A percentile compares a stretch with the other conserved stretches of the same genome.
Conservation (phyloP, 192 early-diverging fungal species). For the Podila minutissima region DNA sequence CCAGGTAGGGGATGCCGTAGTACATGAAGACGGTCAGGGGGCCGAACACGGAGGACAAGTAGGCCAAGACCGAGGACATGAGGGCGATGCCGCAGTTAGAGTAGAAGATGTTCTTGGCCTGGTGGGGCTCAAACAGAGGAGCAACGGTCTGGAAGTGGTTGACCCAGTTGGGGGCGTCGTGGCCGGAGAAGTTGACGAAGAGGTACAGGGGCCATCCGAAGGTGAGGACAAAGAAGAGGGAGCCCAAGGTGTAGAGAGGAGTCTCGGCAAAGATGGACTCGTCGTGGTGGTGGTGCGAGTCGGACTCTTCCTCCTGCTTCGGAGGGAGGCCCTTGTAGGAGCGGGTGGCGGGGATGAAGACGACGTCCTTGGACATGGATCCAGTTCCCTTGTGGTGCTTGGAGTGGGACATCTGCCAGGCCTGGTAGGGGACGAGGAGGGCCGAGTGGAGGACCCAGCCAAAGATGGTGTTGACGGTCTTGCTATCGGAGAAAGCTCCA, state of each 20-base stretch:
- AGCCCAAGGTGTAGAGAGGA: slow-evolving; percentile 71
- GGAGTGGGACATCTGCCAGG: slow-evolving; percentile 91
- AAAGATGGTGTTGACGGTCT: slow-evolving; percentile 84
- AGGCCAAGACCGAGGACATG: slow-evolving; percentile 62
- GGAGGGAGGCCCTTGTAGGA: slow-evolving; percentile 61
- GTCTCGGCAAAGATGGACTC: slow-evolving; percentile 73
- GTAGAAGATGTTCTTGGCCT: slow-evolving; percentile 73
- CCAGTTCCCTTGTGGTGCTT: slow-evolving; percentile 93
- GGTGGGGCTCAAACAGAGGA: slow-evolving; percentile 80
- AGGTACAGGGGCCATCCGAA: slow-evolving; percentile 94
- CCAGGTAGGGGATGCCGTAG: slow-evolving; percentile 91
- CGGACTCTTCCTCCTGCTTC: slow-evolving; percentile 49
- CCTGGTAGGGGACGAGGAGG: slow-evolving; percentile 92
- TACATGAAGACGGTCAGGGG: slow-evolving; percentile 75
- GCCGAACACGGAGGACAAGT: slow-evolving; percentile 61
- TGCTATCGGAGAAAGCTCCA: slow-evolving; percentile 83
- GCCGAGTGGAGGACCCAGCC: slow-evolving; percentile 92
- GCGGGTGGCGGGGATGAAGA: slow-evolving; percentile 88
- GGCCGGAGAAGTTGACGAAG: slow-evolving; percentile 79
- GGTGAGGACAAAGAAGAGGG: slow-evolving; percentile 72
- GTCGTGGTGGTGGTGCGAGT: slow-evolving; percentile 50
- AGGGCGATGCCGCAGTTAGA: slow-evolving; percentile 81
- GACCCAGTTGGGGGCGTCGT: slow-evolving; percentile 71
- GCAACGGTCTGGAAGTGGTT: slow-evolving; percentile 89
- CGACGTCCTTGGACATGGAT: slow-evolving; percentile 92